These are phyloP conservation scores for Nakaseomyces bracarensis DNA, from an alignment of 1,139 yeast genomes.

Conservation along the genomic window DNA sequence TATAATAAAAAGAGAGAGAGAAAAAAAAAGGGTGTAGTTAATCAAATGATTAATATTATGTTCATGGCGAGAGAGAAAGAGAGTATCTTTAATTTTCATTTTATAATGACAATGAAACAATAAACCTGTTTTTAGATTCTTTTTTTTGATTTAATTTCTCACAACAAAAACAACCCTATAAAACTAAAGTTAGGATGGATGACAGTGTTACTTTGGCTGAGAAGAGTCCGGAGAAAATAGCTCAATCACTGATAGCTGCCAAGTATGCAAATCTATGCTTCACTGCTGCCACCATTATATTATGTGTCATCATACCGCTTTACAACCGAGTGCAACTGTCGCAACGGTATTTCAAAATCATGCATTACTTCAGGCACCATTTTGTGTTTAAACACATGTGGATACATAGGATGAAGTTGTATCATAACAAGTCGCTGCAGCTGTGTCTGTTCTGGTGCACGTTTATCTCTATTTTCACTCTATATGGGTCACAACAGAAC, in stretches of 20 bases:
- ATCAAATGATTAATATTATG: no score
- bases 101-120: no score
- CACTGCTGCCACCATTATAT: slow-evolving; percentile 9
- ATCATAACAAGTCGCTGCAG: slow-evolving; percentile 24
- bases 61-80: no score
- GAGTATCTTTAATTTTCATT: no score
- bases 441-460: slow-evolving; percentile 21
- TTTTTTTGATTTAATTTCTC: not conserved
- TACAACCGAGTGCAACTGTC: slow-evolving; percentile 20
- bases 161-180: not conserved
- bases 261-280: not conserved
- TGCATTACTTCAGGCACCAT: slow-evolving; percentile 22
- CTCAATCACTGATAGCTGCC: slow-evolving; percentile 2
- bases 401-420: slow-evolving; percentile 21
- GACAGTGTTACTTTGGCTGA: not conserved
- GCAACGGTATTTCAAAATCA: slow-evolving; percentile 17
- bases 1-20: no score
- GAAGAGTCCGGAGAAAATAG: slow-evolving; percentile 2
- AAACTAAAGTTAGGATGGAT: not conserved
- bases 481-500: slow-evolving; percentile 19
- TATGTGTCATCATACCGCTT: slow-evolving; percentile 23
- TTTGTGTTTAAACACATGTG: slow-evolving; percentile 16
- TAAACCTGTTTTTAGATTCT: not conserved
- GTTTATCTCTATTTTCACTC: slow-evolving; percentile 12
- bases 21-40: no score